These are phyloP conservation scores for Aureobasidium namibiae DNA, from an alignment of 2,329 filamentous ascomycete species.

Conservation along the genomic window DNA sequence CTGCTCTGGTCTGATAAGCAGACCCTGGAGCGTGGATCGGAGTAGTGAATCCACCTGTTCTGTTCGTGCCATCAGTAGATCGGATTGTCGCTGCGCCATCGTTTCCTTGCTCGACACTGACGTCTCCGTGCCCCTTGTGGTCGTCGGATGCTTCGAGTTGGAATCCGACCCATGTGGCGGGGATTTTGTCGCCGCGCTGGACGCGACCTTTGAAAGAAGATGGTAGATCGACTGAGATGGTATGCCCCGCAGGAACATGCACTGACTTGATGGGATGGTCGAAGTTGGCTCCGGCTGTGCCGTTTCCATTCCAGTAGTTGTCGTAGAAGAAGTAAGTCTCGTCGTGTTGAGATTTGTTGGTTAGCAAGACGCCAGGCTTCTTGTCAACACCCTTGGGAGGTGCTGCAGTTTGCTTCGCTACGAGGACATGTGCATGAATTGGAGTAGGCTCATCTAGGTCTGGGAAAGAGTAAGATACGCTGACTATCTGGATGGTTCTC, in stretches of 20 bases:
- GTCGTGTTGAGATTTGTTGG: conserved; percentile 28
- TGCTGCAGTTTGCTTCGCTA: neutral
- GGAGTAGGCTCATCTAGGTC: neutral
- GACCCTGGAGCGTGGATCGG: no score
- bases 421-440: neutral
- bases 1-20: no score
- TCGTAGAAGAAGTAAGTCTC: conserved; percentile 34
- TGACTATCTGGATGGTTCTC: neutral
- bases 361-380: conserved; percentile 31
- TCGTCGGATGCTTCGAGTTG: conserved; percentile 32
- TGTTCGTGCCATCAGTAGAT: conserved; percentile 29
- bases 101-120: conserved; percentile 31
- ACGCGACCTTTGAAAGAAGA: conserved; percentile 31
- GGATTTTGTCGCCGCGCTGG: conserved; percentile 30
- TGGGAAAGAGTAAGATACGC: neutral
- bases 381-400: neutral
- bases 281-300: conserved; percentile 33
- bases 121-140: conserved; percentile 31
- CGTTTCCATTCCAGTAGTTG: conserved; percentile 36
- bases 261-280: conserved; percentile 31
- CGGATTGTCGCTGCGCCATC: conserved; percentile 32
- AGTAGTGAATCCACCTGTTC: no score
- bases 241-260: conserved; percentile 25
- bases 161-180: conserved; percentile 34
- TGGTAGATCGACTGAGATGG: conserved; percentile 25